Base-by-base conservation (phyloP, 2,329 filamentous ascomycete genomes). In the Arachnomyces sp. region DNA sequence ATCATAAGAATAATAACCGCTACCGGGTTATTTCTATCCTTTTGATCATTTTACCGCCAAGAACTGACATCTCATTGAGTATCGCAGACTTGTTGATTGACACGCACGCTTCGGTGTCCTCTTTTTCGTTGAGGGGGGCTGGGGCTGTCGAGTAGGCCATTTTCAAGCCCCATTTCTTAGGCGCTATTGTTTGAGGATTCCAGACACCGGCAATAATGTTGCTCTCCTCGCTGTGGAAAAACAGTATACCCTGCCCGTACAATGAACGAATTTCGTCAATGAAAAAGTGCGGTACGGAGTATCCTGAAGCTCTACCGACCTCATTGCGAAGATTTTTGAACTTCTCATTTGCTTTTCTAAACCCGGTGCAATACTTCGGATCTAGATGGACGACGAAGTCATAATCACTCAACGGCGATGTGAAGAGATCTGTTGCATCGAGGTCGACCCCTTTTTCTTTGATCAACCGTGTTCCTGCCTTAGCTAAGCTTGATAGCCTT, bases 271-370 rank as follows among this genome's bases (percentile, higher is more conserved):
- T 67, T 52, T 92, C 85, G 12, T 69, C 63, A 12, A 88, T 61
- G 43, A 90, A 80, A 7, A 0, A 84, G 77, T n/a, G 81, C 71
- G 15, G 75, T 74, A 2, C 77, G 28, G 73, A 37, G 51, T 63
- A 48, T 40, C 61, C 56, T 32, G 58, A 54, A 3, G 71, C 7
- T 63, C 61, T 46, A 55, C 63, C 37, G 54, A 59, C 45, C 12
- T 83, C 39, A 53, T 61, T 47, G n/a, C 83, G 77, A 28, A 95
- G 70, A 57, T 95, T 95, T 66, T 94, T 95, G 71, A 82, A 95
- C 21, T 73, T 72, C 25, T 44, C 33, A 25, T 51, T 55, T 28
- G 46, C 50, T 16, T 47, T 35, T 54, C 61, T 12, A 56, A 56
- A 52, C 32, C 63, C 37, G 57, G 52, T 63, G 42, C 75, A 57